Percentiles rank a stretch among this genome's conserved stretches.
phyloP scores from a whole-genome alignment of 257 asterid genomes.

The Scutellaria minor region DNA sequence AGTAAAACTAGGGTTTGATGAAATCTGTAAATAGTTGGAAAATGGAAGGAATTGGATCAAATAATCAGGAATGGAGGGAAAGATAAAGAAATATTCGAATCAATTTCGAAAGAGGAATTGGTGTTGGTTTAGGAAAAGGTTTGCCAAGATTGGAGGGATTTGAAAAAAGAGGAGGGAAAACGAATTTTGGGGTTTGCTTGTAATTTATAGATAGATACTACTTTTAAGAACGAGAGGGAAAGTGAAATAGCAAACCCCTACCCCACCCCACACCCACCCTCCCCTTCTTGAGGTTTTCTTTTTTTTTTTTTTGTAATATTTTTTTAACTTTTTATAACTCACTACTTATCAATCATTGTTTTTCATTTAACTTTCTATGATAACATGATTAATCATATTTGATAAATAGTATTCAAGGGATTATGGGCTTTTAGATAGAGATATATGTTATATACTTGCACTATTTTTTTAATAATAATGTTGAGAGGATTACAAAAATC shows the following conservation, averaged over 20 bases:
- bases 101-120: background rate
- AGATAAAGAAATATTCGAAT: conserved; percentile 11
- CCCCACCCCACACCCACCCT: background rate
- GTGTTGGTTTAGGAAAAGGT: background rate
- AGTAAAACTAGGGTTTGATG: conserved; percentile 27
- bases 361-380: too few species aligned
- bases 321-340: too few species aligned
- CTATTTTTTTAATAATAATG: too few species aligned
- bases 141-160: conserved; percentile 29
- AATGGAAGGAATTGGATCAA: background rate
- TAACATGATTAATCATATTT: too few species aligned
- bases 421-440: too few species aligned
- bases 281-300: too few species aligned
- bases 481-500: too few species aligned
- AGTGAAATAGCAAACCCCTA: background rate
- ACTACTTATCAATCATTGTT: too few species aligned
- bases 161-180: conserved; percentile 38
- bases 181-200: background rate
- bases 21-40: background rate
- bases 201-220: background rate
- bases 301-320: too few species aligned
- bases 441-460: too few species aligned
- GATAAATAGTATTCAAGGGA: too few species aligned
- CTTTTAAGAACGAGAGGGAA: conserved; percentile 20
- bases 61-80: conserved; percentile 39